A percentile compares a stretch with the other conserved stretches of the same genome.
These are phyloP conservation scores for Pythium scleroteichum DNA, from an alignment of 352 stramenopile species.

Conservation along the genomic window DNA sequence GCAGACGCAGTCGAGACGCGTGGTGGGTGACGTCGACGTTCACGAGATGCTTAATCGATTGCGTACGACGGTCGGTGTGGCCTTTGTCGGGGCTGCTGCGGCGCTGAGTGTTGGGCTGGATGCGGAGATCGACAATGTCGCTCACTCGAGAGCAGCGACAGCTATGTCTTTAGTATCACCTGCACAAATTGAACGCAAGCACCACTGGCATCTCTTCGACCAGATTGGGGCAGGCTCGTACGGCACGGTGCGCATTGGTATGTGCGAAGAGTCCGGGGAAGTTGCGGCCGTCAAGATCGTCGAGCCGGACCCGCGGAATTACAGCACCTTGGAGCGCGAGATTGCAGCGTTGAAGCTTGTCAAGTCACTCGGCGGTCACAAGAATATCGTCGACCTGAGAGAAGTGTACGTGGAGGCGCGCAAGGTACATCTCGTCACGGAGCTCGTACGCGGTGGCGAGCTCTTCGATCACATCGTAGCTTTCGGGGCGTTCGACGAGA, in stretches of 20 bases:
- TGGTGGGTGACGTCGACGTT: constrained; percentile 19
- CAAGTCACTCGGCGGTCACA: constrained; percentile 77
- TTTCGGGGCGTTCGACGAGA: constrained; percentile 62
- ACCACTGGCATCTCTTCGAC: constrained; percentile 66
- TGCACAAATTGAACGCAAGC: constrained; percentile 21
- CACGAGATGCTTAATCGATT: constrained; percentile 18
- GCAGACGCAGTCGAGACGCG: constrained; percentile 26
- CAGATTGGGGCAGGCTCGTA: constrained; percentile 74
- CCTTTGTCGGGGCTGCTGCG: constrained; percentile 47
- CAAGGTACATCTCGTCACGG: constrained; percentile 86
- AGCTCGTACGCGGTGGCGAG: constrained; percentile 85
- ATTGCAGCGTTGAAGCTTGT: constrained; percentile 70
- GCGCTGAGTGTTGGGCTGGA: constrained; percentile 43
- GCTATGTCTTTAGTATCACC: constrained; percentile 9
- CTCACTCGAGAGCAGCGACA: constrained; percentile 36
- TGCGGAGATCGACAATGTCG: constrained; percentile 34
- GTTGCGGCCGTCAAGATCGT: constrained; percentile 77
- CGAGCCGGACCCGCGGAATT: constrained; percentile 43
- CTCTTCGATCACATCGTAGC: constrained; percentile 90
- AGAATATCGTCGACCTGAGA: constrained; percentile 82
- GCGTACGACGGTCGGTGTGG: constrained; percentile 41
- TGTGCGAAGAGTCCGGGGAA: constrained; percentile 67
- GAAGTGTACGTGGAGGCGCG: constrained; percentile 82
- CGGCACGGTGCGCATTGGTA: constrained; percentile 67
- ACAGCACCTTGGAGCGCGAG: constrained; percentile 63